These are phyloP conservation scores for Artemisia argyi DNA, from an alignment of 129 eudicot species.

Conservation along the genomic window DNA sequence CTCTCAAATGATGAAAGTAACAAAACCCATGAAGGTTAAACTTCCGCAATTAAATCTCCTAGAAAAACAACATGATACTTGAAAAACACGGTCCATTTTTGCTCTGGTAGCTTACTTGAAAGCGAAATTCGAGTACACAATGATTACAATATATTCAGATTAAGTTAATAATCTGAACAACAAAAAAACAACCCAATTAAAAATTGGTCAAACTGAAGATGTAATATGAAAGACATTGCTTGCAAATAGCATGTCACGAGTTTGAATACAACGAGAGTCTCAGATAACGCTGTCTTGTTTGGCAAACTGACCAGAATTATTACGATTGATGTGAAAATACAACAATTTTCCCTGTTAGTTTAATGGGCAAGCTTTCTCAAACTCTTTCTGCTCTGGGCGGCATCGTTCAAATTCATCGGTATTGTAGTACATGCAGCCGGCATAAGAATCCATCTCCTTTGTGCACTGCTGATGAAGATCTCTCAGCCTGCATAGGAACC, in stretches of 20 bases:
- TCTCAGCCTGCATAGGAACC: conserved; percentile 54
- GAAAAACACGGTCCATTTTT: background rate
- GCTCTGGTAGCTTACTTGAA: background rate
- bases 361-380: conserved; percentile 89
- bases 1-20: too few relatives aligned
- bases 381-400: conserved; percentile 77
- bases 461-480: conserved; percentile 86
- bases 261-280: conserved; percentile 20
- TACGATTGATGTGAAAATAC: conserved; percentile 19
- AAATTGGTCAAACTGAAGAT: conserved; percentile 24
- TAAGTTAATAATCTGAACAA: conserved; percentile 3
- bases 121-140: conserved; percentile 17
- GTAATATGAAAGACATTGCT: conserved; percentile 27
- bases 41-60: background rate
- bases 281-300: conserved; percentile 10
- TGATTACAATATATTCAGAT: conserved; percentile 18
- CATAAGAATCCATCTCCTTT: conserved; percentile 80
- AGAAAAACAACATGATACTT: background rate
- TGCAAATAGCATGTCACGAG: conserved; percentile 16
- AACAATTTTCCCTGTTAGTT: conserved; percentile 25
- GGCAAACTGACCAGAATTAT: conserved; percentile 38
- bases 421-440: conserved; percentile 89
- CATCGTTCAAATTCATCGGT: conserved; percentile 91
- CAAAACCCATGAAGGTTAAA: too few relatives aligned
- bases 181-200: background rate